Evolutionary conservation across 192 early-diverging fungal species (phyloP).

Genomic region (Umbelopsis sp.): DNA sequence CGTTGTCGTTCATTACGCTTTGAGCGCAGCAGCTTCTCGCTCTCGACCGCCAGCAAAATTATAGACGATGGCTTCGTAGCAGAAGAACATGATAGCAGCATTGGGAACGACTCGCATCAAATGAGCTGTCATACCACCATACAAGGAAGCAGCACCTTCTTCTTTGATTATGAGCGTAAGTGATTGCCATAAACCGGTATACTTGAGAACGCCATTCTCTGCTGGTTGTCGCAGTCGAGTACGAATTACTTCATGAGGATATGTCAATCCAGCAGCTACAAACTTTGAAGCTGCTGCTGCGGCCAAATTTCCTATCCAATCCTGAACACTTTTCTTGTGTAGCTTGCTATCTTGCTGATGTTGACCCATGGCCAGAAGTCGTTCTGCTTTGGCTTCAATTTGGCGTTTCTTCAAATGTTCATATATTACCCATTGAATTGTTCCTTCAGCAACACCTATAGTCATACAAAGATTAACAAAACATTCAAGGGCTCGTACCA

Average conservation of each 20-base stretch:
- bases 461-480: not conserved
- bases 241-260: slow-evolving; percentile 96
- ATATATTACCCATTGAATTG: slow-evolving; percentile 96
- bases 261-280: slow-evolving; percentile 83
- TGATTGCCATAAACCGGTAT: slow-evolving; percentile 71
- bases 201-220: slow-evolving; percentile 68
- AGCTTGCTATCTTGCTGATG: slow-evolving; percentile 2
- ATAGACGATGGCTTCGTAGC: slow-evolving; percentile 76
- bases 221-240: slow-evolving; percentile 88
- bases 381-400: slow-evolving; percentile 24
- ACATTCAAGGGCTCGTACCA: not conserved
- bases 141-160: slow-evolving; percentile 86
- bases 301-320: slow-evolving; percentile 85
- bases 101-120: slow-evolving; percentile 94
- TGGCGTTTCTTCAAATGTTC: slow-evolving; percentile 82
- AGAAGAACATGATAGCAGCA: slow-evolving; percentile 92
- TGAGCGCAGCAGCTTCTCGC: slow-evolving; percentile 6
- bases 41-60: slow-evolving; percentile 41
- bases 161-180: slow-evolving; percentile 62
- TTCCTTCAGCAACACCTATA: slow-evolving; percentile 82
- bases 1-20: not conserved
- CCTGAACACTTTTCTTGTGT: slow-evolving; percentile 24
- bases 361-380: slow-evolving; percentile 1
- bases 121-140: slow-evolving; percentile 96
- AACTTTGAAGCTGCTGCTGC: slow-evolving; percentile 87